Evolutionary conservation across 495 filamentous ascomycete genomes (phyloP).

Genomic region (Pseudoneurospora amorphoporcata): DNA sequence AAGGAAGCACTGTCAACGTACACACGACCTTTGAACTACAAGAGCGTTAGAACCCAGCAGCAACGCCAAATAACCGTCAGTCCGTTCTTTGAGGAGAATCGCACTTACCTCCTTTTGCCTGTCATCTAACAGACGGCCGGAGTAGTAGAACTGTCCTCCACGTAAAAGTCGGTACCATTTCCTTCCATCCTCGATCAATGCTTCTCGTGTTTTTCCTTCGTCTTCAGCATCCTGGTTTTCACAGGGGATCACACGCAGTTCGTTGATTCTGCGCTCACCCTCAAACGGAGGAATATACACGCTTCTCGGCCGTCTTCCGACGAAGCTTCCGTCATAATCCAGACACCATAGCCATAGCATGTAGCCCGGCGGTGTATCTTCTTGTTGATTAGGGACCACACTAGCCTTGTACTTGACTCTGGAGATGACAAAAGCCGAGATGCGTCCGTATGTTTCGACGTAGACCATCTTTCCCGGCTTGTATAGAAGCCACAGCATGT

Average conservation of each 20-base stretch:
- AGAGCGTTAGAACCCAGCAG: no score
- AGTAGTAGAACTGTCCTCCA: background rate
- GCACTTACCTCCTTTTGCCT: background rate
- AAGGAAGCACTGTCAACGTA: background rate
- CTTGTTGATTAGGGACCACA: no score
- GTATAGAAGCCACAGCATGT: background rate
- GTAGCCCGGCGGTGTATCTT: no score
- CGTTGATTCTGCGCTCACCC: background rate
- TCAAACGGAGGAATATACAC: background rate
- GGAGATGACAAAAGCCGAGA: background rate
- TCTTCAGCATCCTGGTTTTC: background rate
- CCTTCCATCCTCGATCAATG: background rate
- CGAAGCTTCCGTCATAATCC: background rate
- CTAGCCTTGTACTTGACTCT: no score
- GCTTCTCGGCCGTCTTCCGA: fast-evolving
- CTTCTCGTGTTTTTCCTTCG: background rate
- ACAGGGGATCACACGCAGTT: background rate
- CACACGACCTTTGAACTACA: background rate
- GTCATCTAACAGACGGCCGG: background rate
- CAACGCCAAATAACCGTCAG: no score
- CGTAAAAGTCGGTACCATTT: background rate
- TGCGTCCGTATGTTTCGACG: background rate
- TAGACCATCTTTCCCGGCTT: background rate
- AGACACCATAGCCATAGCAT: background rate
- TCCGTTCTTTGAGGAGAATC: no score